Evolutionary conservation across 495 filamentous ascomycete species (phyloP), one percentile per base, ranked within the genome.

Genomic region (Xanthoparmelia taractica): DNA sequence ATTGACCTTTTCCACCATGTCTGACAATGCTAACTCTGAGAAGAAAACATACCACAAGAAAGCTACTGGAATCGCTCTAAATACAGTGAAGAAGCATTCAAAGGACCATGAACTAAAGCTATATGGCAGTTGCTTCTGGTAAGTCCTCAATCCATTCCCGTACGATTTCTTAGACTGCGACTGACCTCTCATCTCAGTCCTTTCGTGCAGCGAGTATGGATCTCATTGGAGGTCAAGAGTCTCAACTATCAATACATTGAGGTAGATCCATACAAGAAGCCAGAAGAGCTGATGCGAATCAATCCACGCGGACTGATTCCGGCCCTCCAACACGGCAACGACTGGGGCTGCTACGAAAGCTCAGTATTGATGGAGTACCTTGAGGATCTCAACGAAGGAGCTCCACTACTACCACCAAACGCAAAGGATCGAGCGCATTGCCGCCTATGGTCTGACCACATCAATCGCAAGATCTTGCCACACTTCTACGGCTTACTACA

Each of bases 151-250:
- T 41, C 47, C 52, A 63, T 64, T 20, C 17, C 25, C 15, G 15
- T 20, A 33, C 17, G 10, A 29, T 23, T 31, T 58, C n/a, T 37
- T 23, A 12, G n/a, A n/a, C 38, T 31, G 37, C 29, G 27, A 58
- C 74, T 76, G 57, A 76, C 43, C 29, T 43, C 15, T 36, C 40
- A 29, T 43, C 40, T 31, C 60, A 85, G 82, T 70, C 85, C 87
- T 7, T 96, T 96, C 73, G 91, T 94, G 2, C 92, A 97, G 74
- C 86, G 93, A 17, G 91, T 96, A 25, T 97, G 93, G 93, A 96
- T 97, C 66, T 86, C 93, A 10, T 79, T 97, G n/a, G 92, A 97
- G 73, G 75, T 85, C 58, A 96, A 96, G 72, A 80, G 84, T 8
- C 79, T 96, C 48, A 78, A 78, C 27, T 97, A 97, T 68, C 90